Evolutionary conservation across 208 protist genomes (phyloP).

Genomic region (Trypanosoma platydactyli): DNA sequence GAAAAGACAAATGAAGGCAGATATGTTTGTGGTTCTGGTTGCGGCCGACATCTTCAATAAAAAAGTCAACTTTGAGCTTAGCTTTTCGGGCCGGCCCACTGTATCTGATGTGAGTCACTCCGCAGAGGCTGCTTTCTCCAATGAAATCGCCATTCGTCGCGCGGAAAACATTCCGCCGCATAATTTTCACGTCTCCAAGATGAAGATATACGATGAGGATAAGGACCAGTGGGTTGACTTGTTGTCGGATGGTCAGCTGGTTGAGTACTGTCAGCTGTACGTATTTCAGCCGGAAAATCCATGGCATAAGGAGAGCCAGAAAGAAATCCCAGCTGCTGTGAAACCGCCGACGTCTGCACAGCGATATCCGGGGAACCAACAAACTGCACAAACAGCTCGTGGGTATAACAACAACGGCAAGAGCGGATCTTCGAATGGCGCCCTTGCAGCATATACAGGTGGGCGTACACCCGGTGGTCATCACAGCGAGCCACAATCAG

Average conservation of each 20-base stretch:
- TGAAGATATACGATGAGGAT: slow-evolving; percentile 90
- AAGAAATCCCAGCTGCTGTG: slow-evolving; percentile 80
- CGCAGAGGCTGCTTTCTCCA: slow-evolving; percentile 67
- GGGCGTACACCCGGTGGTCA: slow-evolving; percentile 37
- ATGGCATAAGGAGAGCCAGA: slow-evolving; percentile 92
- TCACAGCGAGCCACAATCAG: slow-evolving; percentile 32
- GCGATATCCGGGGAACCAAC: slow-evolving; percentile 10
- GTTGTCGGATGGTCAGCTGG: slow-evolving; percentile 68
- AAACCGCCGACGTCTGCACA: slow-evolving; percentile 54
- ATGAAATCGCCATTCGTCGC: slow-evolving; percentile 69
- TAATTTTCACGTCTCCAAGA: slow-evolving; percentile 81
- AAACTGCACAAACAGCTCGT: slow-evolving; percentile 16
- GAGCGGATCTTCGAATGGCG: slow-evolving; percentile 20
- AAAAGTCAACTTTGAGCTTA: slow-evolving; percentile 91
- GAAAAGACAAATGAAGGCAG: background rate
- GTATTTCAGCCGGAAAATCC: slow-evolving; percentile 89
- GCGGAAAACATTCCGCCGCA: slow-evolving; percentile 75
- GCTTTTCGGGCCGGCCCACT: slow-evolving; percentile 66
- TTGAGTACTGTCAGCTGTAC: slow-evolving; percentile 88
- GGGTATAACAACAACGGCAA: slow-evolving; percentile 17
- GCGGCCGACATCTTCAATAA: slow-evolving; percentile 89
- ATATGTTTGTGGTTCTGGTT: slow-evolving; percentile 84
- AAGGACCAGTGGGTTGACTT: slow-evolving; percentile 89
- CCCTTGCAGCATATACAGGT: slow-evolving; percentile 67
- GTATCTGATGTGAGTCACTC: slow-evolving; percentile 69